These are phyloP conservation scores for Schizochytrium sp. DNA, from an alignment of 108 stramenopile genomes.

Conservation along the genomic window DNA sequence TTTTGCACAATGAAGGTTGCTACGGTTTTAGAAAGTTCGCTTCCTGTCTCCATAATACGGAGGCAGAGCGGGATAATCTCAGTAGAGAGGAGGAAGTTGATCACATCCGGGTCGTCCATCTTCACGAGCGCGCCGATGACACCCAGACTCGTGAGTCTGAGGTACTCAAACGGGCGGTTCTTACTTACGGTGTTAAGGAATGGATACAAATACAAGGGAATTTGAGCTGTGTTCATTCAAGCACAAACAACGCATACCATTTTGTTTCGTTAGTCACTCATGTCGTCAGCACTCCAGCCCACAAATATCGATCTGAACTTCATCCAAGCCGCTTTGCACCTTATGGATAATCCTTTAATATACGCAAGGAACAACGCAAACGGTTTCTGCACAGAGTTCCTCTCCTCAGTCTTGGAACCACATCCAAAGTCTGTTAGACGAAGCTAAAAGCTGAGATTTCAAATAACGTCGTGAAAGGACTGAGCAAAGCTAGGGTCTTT, in stretches of 20 bases:
- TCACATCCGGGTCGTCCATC: slow-evolving; percentile 93
- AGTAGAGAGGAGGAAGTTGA: slow-evolving; percentile 94
- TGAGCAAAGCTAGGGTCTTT: not conserved
- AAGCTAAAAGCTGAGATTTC: too few relatives aligned
- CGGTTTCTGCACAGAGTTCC: too few relatives aligned
- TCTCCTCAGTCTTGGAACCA: too few relatives aligned
- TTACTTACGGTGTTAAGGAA: slow-evolving; percentile 96
- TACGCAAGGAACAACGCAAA: too few relatives aligned
- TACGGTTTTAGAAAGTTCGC: slow-evolving; percentile 93
- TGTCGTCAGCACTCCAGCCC: too few relatives aligned
- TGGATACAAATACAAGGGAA: slow-evolving; percentile 97
- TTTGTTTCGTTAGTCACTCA: too few relatives aligned
- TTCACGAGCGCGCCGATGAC: slow-evolving; percentile 99
- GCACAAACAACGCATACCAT: not conserved
- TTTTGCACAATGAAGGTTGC: slow-evolving; percentile 99
- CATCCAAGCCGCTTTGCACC: too few relatives aligned
- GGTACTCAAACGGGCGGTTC: slow-evolving; percentile 95
- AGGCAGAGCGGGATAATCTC: slow-evolving; percentile 85
- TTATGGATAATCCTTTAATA: too few relatives aligned
- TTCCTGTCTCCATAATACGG: slow-evolving; percentile 91
- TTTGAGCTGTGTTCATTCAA: slow-evolving; percentile 80
- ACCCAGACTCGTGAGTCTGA: slow-evolving; percentile 94
- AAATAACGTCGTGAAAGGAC: not conserved
- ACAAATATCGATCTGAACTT: too few relatives aligned
- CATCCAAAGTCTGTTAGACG: too few relatives aligned